phyloP scores from a whole-genome alignment of 495 filamentous ascomycete species.

The Lasiosphaeria miniovina region DNA sequence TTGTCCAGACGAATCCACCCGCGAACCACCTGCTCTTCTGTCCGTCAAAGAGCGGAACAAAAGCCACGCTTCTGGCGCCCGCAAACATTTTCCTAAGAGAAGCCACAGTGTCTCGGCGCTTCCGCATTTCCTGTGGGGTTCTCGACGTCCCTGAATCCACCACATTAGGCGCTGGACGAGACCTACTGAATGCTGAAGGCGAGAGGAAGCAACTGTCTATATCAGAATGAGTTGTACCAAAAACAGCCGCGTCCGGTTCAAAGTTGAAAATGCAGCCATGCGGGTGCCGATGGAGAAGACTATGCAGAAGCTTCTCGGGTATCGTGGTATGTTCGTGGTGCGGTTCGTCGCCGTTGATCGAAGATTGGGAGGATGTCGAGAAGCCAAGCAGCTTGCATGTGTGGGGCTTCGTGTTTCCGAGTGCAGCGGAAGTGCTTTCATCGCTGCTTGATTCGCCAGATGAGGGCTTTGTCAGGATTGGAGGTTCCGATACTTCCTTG shows the following conservation, averaged over 20 bases:
- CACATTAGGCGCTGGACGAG: neutral
- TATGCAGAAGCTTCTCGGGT: conserved; percentile 43
- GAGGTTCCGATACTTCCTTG: conserved; percentile 4
- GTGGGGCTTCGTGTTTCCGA: neutral
- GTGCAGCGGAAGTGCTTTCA: neutral
- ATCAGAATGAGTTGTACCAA: conserved; percentile 7
- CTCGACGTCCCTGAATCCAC: neutral
- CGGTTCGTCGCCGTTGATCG: conserved; percentile 21
- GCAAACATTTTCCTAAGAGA: conserved; percentile 38
- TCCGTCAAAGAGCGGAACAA: conserved; percentile 65
- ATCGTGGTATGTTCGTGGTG: neutral
- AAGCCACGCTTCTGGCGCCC: conserved; percentile 51
- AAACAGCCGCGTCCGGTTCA: conserved; percentile 42
- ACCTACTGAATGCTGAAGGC: neutral
- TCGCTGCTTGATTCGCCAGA: conserved; percentile 12
- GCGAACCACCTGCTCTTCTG: conserved; percentile 63
- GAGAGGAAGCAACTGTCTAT: conserved; percentile 13
- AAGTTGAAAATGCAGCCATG: conserved; percentile 58
- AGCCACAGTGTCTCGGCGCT: conserved; percentile 10
- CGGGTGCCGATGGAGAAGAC: conserved; percentile 56
- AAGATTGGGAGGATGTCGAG: conserved; percentile 28
- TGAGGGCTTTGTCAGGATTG: neutral
- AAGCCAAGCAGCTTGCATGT: conserved; percentile 32
- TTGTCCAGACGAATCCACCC: conserved; percentile 63
- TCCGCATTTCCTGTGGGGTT: conserved; percentile 1